Evolutionary conservation across 2,329 filamentous ascomycete species (phyloP), one percentile per base, ranked within the genome.

Genomic region (Fusarium clavum): DNA sequence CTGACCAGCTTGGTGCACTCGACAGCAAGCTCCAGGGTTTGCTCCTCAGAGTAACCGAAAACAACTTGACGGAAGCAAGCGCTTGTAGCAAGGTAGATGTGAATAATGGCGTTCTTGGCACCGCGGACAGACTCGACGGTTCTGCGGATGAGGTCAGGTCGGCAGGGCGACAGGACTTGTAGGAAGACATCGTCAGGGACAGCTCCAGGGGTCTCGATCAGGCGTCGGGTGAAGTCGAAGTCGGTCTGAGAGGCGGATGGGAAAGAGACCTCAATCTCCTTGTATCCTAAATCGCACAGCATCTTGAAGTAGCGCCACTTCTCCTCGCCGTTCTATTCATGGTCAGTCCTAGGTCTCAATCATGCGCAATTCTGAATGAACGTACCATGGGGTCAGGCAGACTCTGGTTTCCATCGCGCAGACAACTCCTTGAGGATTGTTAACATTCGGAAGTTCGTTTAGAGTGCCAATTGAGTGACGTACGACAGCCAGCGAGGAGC

Each of bases 241-340:
- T 98, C 96, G 77, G 92, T 97, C 79, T 97, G 92, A 41, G 94
- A 97, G 16, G 95, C 94, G 1, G 94, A 97, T 52, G 95, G 95
- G 82, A 97, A 98, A 7, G 94, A 96, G 22, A 98, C 92, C 79
- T 98, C 95, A 72, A 98, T 98, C 83, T 98, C 95, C 83, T 98
- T 98, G 87, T 97, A 98, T 74, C 96, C 95, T 52, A 98, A 87
- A 67, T 95, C 90, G 76, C 91, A 89, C 57, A 98, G 89, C 94
- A 97, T 97, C 82, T 94, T 91, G 86, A 98, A 98, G 86, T 94
- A 98, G 67, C 87, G 86, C 89, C 92, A 96, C 83, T 98, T 98
- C 85, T 98, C 94, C 51, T 97, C 93, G 73, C 94, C 94, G 77
- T 94, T 96, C 93, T 96, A 75, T 46, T 29, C 32, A 30, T 32